A percentile compares a stretch with the other conserved stretches of the same genome.
phyloP scores from a whole-genome alignment of 1,139 yeast genomes.

The Diutina neorugosa region DNA sequence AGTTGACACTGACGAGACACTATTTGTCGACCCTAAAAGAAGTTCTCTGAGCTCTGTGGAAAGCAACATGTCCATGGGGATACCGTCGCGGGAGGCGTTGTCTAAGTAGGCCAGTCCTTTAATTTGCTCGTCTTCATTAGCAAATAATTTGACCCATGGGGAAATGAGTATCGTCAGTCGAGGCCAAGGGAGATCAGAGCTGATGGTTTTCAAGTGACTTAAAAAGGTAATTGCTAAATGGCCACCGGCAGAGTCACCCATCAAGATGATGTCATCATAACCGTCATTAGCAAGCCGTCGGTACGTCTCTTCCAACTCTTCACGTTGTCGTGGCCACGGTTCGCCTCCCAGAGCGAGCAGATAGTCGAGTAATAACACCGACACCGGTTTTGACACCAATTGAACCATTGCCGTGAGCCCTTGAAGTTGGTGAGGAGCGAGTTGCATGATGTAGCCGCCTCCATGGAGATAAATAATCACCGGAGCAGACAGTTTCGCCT shows the following conservation, averaged over 20 bases:
- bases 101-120: background rate
- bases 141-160: conserved; percentile 1
- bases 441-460: conserved; percentile 2
- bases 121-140: background rate
- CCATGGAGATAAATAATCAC: conserved; percentile 5
- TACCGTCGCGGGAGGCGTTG: background rate
- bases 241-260: conserved; percentile 36
- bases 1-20: background rate
- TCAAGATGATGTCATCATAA: background rate
- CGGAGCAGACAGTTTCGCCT: background rate
- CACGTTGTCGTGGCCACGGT: background rate
- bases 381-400: background rate
- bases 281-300: background rate
- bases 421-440: background rate
- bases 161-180: background rate
- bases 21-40: background rate
- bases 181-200: background rate
- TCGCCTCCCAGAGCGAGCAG: background rate
- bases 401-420: background rate
- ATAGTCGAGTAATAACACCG: conserved; percentile 1
- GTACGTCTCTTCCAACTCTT: background rate
- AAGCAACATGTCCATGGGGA: background rate
- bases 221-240: conserved; percentile 20
- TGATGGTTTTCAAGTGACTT: conserved; percentile 9
- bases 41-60: background rate